Evolutionary conservation across 305 asterid species (phyloP), one percentile per base, ranked within the genome.

Genomic region (Salvia sclarea): DNA sequence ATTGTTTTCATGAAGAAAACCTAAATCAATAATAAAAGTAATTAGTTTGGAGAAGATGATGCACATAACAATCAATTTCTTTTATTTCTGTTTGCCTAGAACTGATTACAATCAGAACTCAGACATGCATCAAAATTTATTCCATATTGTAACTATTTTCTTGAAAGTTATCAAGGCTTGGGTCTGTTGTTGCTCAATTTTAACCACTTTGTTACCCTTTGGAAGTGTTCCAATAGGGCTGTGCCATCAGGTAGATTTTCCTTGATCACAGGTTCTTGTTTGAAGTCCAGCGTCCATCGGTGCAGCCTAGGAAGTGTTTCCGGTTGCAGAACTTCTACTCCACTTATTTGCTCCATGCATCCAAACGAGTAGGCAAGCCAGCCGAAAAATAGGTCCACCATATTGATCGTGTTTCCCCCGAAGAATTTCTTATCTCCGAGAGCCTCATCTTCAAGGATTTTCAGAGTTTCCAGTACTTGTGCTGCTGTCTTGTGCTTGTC

Each of bases 341-440:
- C 84, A 7, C 56, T 80, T 31, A 74, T 6, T 28, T 83, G 74
- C 41, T 80, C 72, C 3, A 52, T 71, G 31, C 11, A 9, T 38
- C 43, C 70, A 31, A 83, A 35, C 74, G 77, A 68, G 35, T 61
- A 75, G 25, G 71, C 49, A 31, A 72, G 70, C 76, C 82, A 81
- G 43, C 87, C 90, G 18, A 50, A 78, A 11, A 47, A 64, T 55
- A 84, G 20, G 83, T 84, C 90, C 64, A 84, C 74, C 63, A 76
- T 1, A 68, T 82, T 84, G n/a, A 84, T 68, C 8, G 54, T 72
- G 25, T 75, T 63, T 14, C 87, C 86, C 5, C 87, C 82, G 13
- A 82, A 82, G 69, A 82, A 80, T 28, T 65, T 78, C 53, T 85
- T 78, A 10, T 61, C 88, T 20, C 80, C 88, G 40, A 85, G 74